Conservation (phyloP, 371 early-diverging fungal species). For the Fennellomyces sp. region DNA sequence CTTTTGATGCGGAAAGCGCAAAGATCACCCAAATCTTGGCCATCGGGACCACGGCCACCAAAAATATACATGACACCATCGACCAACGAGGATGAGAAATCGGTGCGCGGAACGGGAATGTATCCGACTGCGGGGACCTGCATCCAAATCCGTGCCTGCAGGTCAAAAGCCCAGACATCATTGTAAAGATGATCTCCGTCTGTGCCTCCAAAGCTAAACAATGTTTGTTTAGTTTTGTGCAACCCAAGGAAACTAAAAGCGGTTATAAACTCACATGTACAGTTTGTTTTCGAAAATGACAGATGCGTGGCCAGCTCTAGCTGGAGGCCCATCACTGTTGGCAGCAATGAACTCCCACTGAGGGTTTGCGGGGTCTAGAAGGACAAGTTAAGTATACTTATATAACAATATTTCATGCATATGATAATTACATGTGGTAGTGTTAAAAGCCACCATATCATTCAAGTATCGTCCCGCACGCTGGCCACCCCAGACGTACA, state of each 20-base stretch:
- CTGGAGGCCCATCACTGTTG: conserved; percentile 55
- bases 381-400: background rate
- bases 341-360: conserved; percentile 58
- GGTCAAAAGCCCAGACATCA: conserved; percentile 76
- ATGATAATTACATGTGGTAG: conserved; percentile 54
- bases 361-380: conserved; percentile 10
- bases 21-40: conserved; percentile 68
- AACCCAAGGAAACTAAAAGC: conserved; percentile 2
- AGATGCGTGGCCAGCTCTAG: conserved; percentile 63
- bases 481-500: conserved; percentile 79
- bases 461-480: conserved; percentile 68
- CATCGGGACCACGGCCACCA: conserved; percentile 69
- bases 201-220: conserved; percentile 71
- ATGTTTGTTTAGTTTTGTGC: conserved; percentile 13
- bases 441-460: conserved; percentile 72
- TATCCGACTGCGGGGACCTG: conserved; percentile 66
- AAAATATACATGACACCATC: conserved; percentile 78
- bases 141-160: conserved; percentile 59
- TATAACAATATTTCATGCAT: background rate
- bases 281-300: conserved; percentile 59
- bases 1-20: conserved; percentile 73
- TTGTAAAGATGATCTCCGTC: conserved; percentile 70
- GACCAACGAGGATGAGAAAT: conserved; percentile 64
- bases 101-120: conserved; percentile 67
- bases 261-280: conserved; percentile 61